phyloP scores from a whole-genome alignment of 106 monocot species.

The Gastrodia elata region DNA sequence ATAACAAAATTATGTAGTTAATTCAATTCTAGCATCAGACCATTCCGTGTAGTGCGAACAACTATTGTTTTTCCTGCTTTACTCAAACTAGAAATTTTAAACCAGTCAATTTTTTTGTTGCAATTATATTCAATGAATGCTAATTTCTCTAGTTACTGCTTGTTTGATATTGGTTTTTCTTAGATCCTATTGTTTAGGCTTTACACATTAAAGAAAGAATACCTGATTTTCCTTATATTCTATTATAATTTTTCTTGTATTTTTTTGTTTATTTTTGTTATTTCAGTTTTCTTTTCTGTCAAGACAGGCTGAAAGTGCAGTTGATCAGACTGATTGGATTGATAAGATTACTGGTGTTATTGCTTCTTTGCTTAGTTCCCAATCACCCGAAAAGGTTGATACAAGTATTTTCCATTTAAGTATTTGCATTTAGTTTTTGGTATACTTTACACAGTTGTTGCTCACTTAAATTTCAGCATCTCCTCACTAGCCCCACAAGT shows the following conservation, averaged over 20 bases:
- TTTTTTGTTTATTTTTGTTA: background rate
- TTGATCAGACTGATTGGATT: slow-evolving; percentile 99
- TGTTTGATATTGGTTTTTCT: no score
- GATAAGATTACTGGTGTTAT: slow-evolving; percentile 99
- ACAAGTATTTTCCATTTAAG: background rate
- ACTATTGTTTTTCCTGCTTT: background rate
- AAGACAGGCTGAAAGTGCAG: slow-evolving; percentile 86
- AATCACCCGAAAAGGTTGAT: slow-evolving; percentile 85
- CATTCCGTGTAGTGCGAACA: background rate
- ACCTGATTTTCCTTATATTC: background rate
- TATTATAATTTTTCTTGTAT: background rate
- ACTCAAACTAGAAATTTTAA: background rate
- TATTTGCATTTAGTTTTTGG: background rate
- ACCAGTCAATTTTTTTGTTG: background rate
- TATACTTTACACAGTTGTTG: background rate
- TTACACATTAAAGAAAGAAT: background rate
- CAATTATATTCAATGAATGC: background rate
- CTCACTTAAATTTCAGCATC: slow-evolving; percentile 35
- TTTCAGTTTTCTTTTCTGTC: slow-evolving; percentile 7
- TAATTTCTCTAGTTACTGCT: background rate
- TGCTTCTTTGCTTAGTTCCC: slow-evolving; percentile 89
- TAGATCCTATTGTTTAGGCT: background rate
- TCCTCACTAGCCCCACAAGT: slow-evolving; percentile 49
- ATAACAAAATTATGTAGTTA: background rate
- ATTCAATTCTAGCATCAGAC: background rate